Evolutionary conservation across 129 eudicot genomes (phyloP).

Genomic region (Flaveria linearis): DNA sequence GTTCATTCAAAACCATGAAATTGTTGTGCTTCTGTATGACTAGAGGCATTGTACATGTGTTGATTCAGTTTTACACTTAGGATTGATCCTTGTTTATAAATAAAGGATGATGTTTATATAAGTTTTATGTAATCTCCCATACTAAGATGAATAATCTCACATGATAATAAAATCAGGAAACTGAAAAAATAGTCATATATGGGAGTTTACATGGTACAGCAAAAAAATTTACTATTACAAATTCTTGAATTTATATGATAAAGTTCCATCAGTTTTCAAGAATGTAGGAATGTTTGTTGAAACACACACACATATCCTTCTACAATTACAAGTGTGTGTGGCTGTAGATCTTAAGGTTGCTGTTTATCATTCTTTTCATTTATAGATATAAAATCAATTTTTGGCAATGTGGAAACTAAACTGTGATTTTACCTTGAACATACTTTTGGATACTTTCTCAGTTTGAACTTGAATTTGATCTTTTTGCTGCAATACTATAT

Average conservation of each 20-base stretch:
- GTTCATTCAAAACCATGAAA: background rate
- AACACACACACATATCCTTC: background rate
- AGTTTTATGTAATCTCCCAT: background rate
- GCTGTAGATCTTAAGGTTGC: background rate
- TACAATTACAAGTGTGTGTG: constrained; percentile 2
- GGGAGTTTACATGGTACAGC: background rate
- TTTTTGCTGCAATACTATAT: constrained; percentile 13
- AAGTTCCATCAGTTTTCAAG: background rate
- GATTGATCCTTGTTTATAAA: background rate
- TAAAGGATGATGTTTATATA: background rate
- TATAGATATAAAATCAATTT: background rate
- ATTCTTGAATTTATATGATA: background rate
- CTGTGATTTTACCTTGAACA: background rate
- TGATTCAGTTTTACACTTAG: background rate
- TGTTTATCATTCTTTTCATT: constrained; percentile 13
- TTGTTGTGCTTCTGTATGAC: background rate
- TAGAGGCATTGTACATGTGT: background rate
- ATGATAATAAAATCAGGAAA: background rate
- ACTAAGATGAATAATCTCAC: background rate
- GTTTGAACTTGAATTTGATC: constrained; percentile 18
- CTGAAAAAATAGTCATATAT: background rate
- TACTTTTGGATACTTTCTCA: constrained; percentile 9
- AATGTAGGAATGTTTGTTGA: background rate
- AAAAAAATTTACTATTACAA: background rate
- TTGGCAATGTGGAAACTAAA: constrained; percentile 22